phyloP scores from a whole-genome alignment of 306 rosid genomes.

The Crotalaria pallida region DNA sequence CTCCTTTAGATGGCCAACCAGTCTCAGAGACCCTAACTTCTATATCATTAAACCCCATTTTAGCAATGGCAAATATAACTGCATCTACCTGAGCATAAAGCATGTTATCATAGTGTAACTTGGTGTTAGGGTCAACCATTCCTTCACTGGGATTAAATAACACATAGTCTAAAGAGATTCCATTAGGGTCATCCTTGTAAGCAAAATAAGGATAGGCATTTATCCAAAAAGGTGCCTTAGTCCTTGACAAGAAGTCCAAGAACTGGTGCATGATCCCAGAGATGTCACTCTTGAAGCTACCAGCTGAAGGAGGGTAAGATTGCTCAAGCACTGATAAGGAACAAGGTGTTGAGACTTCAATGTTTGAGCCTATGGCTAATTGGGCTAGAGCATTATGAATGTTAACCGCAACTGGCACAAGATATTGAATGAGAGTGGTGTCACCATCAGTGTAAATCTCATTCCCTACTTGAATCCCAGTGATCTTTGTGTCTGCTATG shows the following conservation, averaged over 20 bases:
- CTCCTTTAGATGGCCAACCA: slow-evolving; percentile 96
- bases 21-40: slow-evolving; percentile 89
- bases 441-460: slow-evolving; percentile 69
- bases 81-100: slow-evolving; percentile 94
- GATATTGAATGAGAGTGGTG: slow-evolving; percentile 35
- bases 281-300: slow-evolving; percentile 63
- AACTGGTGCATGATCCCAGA: slow-evolving; percentile 52
- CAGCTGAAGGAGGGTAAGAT: slow-evolving; percentile 95
- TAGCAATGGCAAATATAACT: slow-evolving; percentile 62
- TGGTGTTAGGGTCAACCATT: slow-evolving; percentile 78
- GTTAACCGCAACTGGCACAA: slow-evolving; percentile 78
- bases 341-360: slow-evolving; percentile 72
- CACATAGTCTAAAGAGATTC: slow-evolving; percentile 65
- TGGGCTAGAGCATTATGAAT: slow-evolving; percentile 61
- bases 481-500: slow-evolving; percentile 63
- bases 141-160: slow-evolving; percentile 58
- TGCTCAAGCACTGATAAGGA: slow-evolving; percentile 70
- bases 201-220: slow-evolving; percentile 95
- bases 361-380: slow-evolving; percentile 47
- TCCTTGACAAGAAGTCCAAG: slow-evolving; percentile 53
- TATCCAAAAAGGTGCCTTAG: slow-evolving; percentile 90
- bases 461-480: slow-evolving; percentile 89
- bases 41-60: slow-evolving; percentile 53
- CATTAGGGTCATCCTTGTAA: slow-evolving; percentile 54
- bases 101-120: slow-evolving; percentile 82